Conservation (phyloP, 345 rosid species). For the Rhodomyrtus tomentosa region DNA sequence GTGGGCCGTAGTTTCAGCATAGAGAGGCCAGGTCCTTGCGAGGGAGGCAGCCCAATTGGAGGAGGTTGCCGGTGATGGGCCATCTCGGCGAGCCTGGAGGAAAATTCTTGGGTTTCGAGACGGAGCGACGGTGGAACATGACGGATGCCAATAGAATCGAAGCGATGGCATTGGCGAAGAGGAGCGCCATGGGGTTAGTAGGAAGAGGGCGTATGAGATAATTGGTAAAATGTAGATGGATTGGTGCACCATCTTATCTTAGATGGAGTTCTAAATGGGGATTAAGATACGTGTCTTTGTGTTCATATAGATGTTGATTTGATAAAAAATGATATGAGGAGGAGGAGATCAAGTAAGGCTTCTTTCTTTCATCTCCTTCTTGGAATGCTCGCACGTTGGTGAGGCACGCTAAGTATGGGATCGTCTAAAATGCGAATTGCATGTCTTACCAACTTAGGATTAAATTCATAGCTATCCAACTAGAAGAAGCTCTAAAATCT, state of each 20-base stretch:
- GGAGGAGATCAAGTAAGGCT: background rate
- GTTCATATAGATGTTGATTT: background rate
- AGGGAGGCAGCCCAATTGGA: conserved; percentile 59
- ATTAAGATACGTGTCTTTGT: background rate
- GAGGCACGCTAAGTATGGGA: background rate
- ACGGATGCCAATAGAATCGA: conserved; percentile 6
- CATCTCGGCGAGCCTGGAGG: conserved; percentile 74
- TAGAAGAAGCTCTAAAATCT: background rate
- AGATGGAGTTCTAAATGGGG: background rate
- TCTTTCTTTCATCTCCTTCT: background rate
- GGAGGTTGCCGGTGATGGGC: conserved; percentile 81
- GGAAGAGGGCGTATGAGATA: background rate
- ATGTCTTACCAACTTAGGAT: background rate
- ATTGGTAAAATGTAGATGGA: background rate
- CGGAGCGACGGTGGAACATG: conserved; percentile 3
- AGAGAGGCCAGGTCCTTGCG: conserved; percentile 59
- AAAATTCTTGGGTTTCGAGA: conserved; percentile 17
- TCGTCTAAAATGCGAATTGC: background rate
- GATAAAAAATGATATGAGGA: background rate
- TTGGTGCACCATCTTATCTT: background rate
- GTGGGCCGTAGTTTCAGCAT: conserved; percentile 57
- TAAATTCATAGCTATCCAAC: background rate
- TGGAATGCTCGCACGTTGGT: background rate
- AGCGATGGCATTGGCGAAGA: background rate
- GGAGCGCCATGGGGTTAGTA: background rate